Percentiles rank a stretch among this genome's conserved stretches.
Evolutionary conservation across 2,329 filamentous ascomycete genomes (phyloP).

Genomic region (Ceratocystiopsis minuta): DNA sequence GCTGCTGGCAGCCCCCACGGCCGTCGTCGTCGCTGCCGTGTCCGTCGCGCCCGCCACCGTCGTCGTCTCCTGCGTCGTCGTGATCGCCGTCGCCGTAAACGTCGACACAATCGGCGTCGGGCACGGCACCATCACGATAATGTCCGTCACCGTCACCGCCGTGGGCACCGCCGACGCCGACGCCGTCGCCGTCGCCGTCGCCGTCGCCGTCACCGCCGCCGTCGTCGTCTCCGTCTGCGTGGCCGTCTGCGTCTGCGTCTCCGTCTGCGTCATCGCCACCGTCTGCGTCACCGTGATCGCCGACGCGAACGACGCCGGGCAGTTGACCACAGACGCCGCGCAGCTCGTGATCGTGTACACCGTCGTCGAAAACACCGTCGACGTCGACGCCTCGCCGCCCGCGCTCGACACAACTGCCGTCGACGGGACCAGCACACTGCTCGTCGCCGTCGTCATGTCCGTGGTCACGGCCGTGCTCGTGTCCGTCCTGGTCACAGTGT

Average conservation of each 20-base stretch:
- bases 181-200: conserved; percentile 1
- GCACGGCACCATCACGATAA: conserved; percentile 11
- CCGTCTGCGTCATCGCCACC: conserved; percentile 6
- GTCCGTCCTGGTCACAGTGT: neutral
- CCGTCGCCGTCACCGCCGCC: neutral
- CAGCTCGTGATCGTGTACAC: conserved; percentile 16
- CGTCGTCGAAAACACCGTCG: conserved; percentile 11
- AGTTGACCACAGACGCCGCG: conserved; percentile 14
- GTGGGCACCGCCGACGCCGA: conserved; percentile 1
- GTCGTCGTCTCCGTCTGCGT: neutral
- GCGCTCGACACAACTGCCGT: neutral
- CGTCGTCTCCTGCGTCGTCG: neutral
- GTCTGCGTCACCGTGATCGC: conserved; percentile 13
- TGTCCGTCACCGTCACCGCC: conserved; percentile 8
- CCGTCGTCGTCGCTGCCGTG: too few relatives aligned
- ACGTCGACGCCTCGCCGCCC: conserved; percentile 6
- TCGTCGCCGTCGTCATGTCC: too few relatives aligned
- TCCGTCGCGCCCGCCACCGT: too few relatives aligned
- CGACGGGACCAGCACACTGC: neutral
- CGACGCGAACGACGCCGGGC: conserved; percentile 13
- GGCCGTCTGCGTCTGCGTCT: neutral
- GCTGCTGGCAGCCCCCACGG: too few relatives aligned
- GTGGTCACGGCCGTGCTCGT: neutral
- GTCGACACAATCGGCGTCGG: conserved; percentile 10
- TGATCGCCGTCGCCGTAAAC: conserved; percentile 43